A percentile compares a stretch with the other conserved stretches of the same genome.
phyloP scores from a whole-genome alignment of 2,329 filamentous ascomycete species.

The Botrytis elliptica region DNA sequence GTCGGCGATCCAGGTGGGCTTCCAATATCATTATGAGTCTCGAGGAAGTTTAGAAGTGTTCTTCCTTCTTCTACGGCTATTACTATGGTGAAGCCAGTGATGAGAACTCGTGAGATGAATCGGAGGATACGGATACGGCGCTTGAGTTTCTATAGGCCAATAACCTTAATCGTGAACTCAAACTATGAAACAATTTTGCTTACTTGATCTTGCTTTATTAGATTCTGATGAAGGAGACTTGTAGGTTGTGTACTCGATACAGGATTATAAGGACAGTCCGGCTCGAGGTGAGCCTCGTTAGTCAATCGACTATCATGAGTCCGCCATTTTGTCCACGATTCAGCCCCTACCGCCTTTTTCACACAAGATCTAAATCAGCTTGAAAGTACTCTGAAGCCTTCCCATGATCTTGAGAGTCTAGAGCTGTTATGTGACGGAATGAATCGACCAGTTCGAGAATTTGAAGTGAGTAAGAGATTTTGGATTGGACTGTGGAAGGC shows the following conservation, averaged over 20 bases:
- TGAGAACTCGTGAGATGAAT: not conserved
- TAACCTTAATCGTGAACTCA: not conserved
- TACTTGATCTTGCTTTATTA: not conserved
- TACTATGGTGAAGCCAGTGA: not conserved
- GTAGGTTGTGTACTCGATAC: not conserved
- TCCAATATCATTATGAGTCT: slow-evolving; percentile 1
- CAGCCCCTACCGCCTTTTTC: not conserved
- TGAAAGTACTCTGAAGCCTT: not conserved
- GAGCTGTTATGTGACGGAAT: not conserved
- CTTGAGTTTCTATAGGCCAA: not conserved
- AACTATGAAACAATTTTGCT: not conserved
- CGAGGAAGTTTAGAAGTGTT: not conserved
- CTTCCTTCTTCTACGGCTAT: slow-evolving; percentile 5
- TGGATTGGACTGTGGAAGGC: not conserved
- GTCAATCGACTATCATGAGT: not conserved
- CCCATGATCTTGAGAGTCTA: not conserved
- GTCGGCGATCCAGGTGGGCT: not conserved
- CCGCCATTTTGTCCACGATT: not conserved
- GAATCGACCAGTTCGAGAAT: not conserved
- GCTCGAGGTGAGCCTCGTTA: too few species aligned
- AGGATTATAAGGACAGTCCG: not conserved
- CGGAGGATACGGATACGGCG: not conserved
- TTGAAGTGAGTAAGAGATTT: not conserved
- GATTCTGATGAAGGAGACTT: not conserved
- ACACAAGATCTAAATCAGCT: not conserved